Evolutionary conservation across 2,329 filamentous ascomycete genomes (phyloP), one percentile per base, ranked within the genome.

Genomic region (Orbilia oligospora): DNA sequence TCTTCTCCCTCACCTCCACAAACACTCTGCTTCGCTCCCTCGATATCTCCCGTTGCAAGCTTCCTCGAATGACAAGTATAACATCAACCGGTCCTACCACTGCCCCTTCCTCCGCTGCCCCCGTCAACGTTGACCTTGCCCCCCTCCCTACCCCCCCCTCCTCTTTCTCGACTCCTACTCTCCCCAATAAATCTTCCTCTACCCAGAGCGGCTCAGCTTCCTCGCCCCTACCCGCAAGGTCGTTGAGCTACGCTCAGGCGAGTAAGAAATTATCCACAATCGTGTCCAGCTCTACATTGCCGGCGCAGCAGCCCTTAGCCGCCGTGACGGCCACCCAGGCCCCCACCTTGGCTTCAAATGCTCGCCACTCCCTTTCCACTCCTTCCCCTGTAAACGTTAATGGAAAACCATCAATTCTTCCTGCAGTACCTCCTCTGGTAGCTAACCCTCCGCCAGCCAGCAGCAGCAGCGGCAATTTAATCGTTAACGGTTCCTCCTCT

Each of bases 361-460:
- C 79, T 72, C 81, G 80, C 61, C 70, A 81, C 83, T 85, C 89
- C 84, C 88, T 89, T 84, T 89, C 91, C 83, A 89, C 90, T 83
- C 51, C 61, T 53, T 91, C 93, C 87, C 90, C 92, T 20, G 44
- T 41, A 4, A 41, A 41, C 85, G 89, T 97, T 89, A 97, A 97
- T 89, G 93, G 93, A 88, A 92, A 92, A 86, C 87, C 88, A 81
- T 85, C 36, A n/a, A 91, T 91, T 85, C 88, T 88, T 85, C 91
- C 91, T 81, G 90, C 91, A 83, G 87, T 92, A 82, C 48, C 48
- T 81, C 84, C 85, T 73, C 85, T 88, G 80, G 85, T 87, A 82
- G 87, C 87, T 84, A 86, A 69, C 51, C n/a, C 30, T 46, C 73
- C 87, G 81, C 88, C 90, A 81, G 87, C 87, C 80, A 89, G 92